Base-by-base conservation (phyloP, 805 yeast genomes). In the Saturnispora serradocipensis region DNA sequence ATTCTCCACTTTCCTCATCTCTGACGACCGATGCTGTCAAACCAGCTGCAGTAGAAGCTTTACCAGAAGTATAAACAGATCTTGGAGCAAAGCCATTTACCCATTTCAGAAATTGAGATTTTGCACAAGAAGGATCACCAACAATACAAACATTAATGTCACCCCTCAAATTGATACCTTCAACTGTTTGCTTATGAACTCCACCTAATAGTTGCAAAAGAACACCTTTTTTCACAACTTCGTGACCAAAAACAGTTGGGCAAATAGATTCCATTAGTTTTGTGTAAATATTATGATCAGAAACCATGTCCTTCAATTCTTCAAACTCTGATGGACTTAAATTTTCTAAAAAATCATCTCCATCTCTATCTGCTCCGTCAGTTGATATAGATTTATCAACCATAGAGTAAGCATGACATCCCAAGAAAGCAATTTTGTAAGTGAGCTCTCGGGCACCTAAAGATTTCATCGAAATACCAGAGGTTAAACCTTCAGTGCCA, bases 21-120 rank as follows among this genome's bases (percentile, higher is more conserved):
- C 86, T 87, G 11, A 93, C 95, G 24, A 91, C 99, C 0, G 98
- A 96, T 1, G 99, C 99, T 2, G 99, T 91, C 61, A 91, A 75
- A 75, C 99, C 99, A 8, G 99, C 99, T 5, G 99, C 99, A 3
- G 98, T 83, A 0, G 97, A 90, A 0, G 99, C 98, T 66, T 91
- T 91, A 68, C 99, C 99, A 0, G 98, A 90, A 1, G 99, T 93
- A 63, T 93, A 91, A 34, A 91, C 90, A 2, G 98, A 87, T 61
- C 99, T 78, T 30, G 98, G 98, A 18, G 95, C 80, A 66, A 91
- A 88, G 1, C 86, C 80, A 59, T 89, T 84, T 13, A 93, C 96
- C 67, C 93, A 93, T 68, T 93, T 93, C 65, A 91, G 73, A 64
- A 91, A 91, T 67, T 91, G 99, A 0, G 97, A 90, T 67, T 91